Evolutionary conservation across 2,329 filamentous ascomycete genomes (phyloP).

Genomic region (Trichoderma breve): DNA sequence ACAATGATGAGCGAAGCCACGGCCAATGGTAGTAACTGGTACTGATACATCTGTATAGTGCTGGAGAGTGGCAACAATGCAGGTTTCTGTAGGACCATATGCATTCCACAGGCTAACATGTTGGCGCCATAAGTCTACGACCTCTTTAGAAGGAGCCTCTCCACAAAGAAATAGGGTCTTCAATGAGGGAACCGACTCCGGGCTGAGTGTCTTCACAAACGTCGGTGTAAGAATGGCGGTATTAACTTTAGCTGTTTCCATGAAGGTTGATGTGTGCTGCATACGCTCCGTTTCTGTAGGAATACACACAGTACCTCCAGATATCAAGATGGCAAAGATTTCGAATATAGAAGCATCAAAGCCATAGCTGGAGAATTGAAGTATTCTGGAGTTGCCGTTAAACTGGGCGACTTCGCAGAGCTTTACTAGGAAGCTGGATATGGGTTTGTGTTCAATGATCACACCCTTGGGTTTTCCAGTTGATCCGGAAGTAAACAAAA

Average conservation of each 20-base stretch:
- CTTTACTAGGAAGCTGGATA: background rate
- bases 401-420: background rate
- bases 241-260: background rate
- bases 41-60: background rate
- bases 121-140: conserved; percentile 18
- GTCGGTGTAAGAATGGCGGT: conserved; percentile 20
- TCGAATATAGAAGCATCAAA: conserved; percentile 19
- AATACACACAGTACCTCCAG: conserved; percentile 8
- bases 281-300: conserved; percentile 1
- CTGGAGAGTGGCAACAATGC: background rate
- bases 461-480: conserved; percentile 11
- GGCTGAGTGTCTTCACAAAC: background rate
- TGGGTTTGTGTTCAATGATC: conserved; percentile 1
- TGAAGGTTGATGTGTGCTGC: background rate
- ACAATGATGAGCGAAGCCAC: background rate
- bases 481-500: conserved; percentile 6
- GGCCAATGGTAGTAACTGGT: background rate
- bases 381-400: background rate
- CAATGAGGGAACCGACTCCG: conserved; percentile 2
- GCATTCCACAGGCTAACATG: conserved; percentile 26
- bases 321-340: conserved; percentile 4
- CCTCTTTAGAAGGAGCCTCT: conserved; percentile 34
- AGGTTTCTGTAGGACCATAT: conserved; percentile 26
- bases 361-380: conserved; percentile 21
- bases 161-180: conserved; percentile 18